phyloP scores from a whole-genome alignment of 257 asterid genomes.

The Nicotiana noctiflora region DNA sequence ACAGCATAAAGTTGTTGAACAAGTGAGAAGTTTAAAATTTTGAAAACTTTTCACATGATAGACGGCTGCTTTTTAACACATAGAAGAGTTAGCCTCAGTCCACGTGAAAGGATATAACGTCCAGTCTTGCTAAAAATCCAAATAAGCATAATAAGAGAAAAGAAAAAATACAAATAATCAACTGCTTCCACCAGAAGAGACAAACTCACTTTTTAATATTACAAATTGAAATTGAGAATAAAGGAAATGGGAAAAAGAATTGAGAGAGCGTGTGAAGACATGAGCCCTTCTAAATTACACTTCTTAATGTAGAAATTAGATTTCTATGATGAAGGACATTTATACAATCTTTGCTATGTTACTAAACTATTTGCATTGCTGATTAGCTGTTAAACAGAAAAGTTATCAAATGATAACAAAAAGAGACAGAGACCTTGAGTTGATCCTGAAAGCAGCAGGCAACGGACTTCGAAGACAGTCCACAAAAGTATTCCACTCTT shows the following conservation, averaged over 20 bases:
- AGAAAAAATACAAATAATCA: too few relatives aligned
- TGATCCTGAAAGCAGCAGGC: slow-evolving; percentile 84
- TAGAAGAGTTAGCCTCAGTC: neutral
- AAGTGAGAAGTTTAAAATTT: neutral
- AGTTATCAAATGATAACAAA: neutral
- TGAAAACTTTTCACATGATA: neutral
- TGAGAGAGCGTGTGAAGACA: neutral
- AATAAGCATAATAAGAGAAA: neutral
- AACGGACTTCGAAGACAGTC: slow-evolving; percentile 53
- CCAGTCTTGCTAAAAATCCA: neutral
- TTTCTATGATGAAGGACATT: neutral
- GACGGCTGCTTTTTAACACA: neutral
- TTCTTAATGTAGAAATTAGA: neutral
- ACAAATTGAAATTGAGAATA: too few relatives aligned
- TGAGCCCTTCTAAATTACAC: neutral
- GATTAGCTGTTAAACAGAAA: neutral
- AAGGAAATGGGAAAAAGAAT: too few relatives aligned
- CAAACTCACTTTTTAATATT: too few relatives aligned
- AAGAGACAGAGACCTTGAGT: slow-evolving; percentile 44
- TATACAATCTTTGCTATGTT: neutral
- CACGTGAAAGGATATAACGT: neutral
- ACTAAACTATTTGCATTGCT: neutral
- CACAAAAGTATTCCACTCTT: slow-evolving; percentile 64
- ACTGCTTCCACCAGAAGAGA: too few relatives aligned
- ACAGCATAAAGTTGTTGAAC: neutral